Base-by-base conservation (phyloP, 176 grass and related monocot species). In the Elymus sibiricus region DNA sequence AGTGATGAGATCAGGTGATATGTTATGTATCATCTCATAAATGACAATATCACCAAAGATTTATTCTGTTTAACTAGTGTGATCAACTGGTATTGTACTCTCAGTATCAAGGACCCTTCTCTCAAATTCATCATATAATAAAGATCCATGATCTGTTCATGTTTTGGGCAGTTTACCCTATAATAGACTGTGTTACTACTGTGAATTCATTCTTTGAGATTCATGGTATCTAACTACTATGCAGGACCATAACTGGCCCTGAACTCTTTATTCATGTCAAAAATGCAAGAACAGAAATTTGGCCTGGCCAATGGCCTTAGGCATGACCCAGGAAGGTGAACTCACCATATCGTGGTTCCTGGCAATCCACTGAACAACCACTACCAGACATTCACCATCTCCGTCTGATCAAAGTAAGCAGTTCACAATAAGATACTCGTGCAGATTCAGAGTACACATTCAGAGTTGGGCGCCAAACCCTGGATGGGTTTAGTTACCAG, bases 351-450 rank as follows among this genome's bases (percentile, higher is more conserved):
- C 7, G 14, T 74, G 46, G 24, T 17, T 47, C 12, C 24, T 74
- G 40, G 46, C 14, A 27, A 74, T 42, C 15, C 4, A 53, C 13
- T 46, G 70, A 46, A 74, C 14, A 12, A 44, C 16, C 15, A 43
- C 64, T 65, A 79, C 89, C 83, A 94, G 67, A 78, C 77, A 28
- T 82, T 47, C 39, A 79, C 84, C 71, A 90, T 61, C 15, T 70
- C 74, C 19, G 76, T 92, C 40, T 87, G 89, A 90, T 90, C 83
- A 69, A 90, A 94, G 70, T 93, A 94, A 44, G 42, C 42, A 44
- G 11, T 44, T 44, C 90, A 90, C 11, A 44, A 44, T 44, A 44
- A 47, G 13, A 47, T 47, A 5, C 46, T 47, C 13, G 13, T 15
- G 46, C 1, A 47, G 46, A 47, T 47, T 47, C 4, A 47, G 46